Evolutionary conservation across 768 basidiomycete genomes (phyloP).

Genomic region (Lactarius deliciosus): DNA sequence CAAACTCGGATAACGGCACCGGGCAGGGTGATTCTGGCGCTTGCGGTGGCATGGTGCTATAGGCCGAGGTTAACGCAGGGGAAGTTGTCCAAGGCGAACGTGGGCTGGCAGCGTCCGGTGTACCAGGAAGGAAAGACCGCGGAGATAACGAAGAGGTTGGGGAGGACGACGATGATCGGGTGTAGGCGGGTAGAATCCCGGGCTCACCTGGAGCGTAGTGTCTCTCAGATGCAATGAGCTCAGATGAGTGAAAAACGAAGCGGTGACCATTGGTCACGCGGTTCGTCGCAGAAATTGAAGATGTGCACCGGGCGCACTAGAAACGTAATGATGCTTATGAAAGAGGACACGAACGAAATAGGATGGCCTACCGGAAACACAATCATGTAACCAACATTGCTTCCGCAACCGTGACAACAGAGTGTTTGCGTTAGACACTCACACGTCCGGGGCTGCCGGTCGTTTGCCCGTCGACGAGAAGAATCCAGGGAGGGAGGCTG

Average conservation of each 20-base stretch:
- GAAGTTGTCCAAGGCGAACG: conserved; percentile 15
- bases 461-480: conserved; percentile 33
- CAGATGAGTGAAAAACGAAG: conserved; percentile 81
- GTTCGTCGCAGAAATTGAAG: conserved; percentile 63
- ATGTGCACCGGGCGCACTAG: conserved; percentile 70
- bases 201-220: conserved; percentile 62
- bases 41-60: conserved; percentile 22
- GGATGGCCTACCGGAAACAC: conserved; percentile 56
- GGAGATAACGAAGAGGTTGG: conserved; percentile 15
- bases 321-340: conserved; percentile 20
- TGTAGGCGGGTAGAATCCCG: conserved; percentile 37
- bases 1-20: conserved; percentile 35
- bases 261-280: conserved; percentile 81
- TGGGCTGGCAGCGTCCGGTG: conserved; percentile 31
- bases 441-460: conserved; percentile 55
- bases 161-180: conserved; percentile 22
- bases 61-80: conserved; percentile 10
- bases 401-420: conserved; percentile 78
- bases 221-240: conserved; percentile 62
- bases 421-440: conserved; percentile 83
- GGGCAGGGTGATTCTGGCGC: conserved; percentile 27
- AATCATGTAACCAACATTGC: conserved; percentile 76
- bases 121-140: conserved; percentile 31
- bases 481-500: conserved; percentile 35
- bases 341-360: neutral